A percentile compares a stretch with the other conserved stretches of the same genome.
Conservation (phyloP, 176 grass and related monocot species). For the Themeda triandra region DNA sequence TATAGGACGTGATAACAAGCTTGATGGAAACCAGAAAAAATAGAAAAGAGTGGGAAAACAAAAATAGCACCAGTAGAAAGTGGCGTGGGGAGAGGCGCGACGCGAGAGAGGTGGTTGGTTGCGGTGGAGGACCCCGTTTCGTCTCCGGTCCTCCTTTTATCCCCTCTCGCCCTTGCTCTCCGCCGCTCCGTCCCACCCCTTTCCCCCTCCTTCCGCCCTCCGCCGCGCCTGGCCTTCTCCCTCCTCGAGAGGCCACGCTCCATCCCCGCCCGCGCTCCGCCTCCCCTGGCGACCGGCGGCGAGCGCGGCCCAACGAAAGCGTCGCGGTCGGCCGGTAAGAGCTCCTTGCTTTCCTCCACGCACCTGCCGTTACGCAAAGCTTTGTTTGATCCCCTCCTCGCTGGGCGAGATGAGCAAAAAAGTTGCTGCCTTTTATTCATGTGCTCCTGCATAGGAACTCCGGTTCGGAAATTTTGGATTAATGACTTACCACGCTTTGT, state of each 20-base stretch:
- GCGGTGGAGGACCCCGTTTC: slow-evolving; percentile 2
- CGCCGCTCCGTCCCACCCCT: not conserved
- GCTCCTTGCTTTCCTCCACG: not conserved
- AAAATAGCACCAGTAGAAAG: not conserved
- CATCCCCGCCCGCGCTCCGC: not conserved
- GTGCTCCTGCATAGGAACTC: not conserved
- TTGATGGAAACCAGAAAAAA: not conserved
- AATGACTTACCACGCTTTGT: not conserved
- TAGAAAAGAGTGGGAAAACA: not conserved
- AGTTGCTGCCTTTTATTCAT: not conserved
- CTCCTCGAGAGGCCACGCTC: slow-evolving; percentile 15
- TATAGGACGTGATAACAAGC: not conserved
- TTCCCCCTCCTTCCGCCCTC: not conserved
- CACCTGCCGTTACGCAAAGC: not conserved
- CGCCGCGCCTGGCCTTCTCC: not conserved
- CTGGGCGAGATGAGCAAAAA: not conserved
- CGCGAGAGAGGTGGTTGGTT: not conserved
- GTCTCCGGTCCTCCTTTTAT: slow-evolving; percentile 30
- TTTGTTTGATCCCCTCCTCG: not conserved
- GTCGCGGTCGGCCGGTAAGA: slow-evolving; percentile 25
- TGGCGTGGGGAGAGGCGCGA: not conserved
- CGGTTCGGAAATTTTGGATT: not conserved
- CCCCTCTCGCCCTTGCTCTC: not conserved
- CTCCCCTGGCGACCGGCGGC: slow-evolving; percentile 26
- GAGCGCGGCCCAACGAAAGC: slow-evolving; percentile 1